phyloP scores from a whole-genome alignment of 2,329 filamentous ascomycete genomes.

The Curvularia lunata region DNA sequence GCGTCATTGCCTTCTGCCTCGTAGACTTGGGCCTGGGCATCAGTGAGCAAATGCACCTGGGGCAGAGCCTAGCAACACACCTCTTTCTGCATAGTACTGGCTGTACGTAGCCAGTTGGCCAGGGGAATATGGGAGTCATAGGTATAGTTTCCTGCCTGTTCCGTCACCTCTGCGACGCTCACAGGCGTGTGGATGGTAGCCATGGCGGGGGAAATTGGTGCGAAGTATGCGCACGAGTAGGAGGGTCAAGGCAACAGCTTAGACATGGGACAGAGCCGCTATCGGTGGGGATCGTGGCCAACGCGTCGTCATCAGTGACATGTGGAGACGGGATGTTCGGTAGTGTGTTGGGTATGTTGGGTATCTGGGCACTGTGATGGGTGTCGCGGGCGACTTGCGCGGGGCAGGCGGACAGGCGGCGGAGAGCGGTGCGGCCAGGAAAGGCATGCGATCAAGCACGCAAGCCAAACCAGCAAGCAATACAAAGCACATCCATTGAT shows the following conservation, averaged over 20 bases:
- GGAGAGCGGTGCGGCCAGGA: neutral
- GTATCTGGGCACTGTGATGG: slow-evolving; percentile 33
- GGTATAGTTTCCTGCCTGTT: slow-evolving; percentile 77
- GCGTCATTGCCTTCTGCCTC: slow-evolving; percentile 83
- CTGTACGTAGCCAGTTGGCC: slow-evolving; percentile 81
- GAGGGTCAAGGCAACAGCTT: slow-evolving; percentile 12
- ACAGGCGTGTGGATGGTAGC: slow-evolving; percentile 59
- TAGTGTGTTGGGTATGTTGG: slow-evolving; percentile 25
- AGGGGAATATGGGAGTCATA: slow-evolving; percentile 80
- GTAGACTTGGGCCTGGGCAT: slow-evolving; percentile 77
- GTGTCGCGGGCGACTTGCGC: slow-evolving; percentile 28
- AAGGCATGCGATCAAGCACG: neutral
- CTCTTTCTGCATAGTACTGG: slow-evolving; percentile 80
- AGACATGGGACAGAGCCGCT: slow-evolving; percentile 19
- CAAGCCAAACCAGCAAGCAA: slow-evolving; percentile 9
- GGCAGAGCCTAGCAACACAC: slow-evolving; percentile 56
- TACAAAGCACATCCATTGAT: neutral
- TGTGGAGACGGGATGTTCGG: slow-evolving; percentile 15
- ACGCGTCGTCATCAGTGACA: slow-evolving; percentile 41
- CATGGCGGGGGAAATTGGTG: slow-evolving; percentile 26
- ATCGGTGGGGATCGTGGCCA: slow-evolving; percentile 28
- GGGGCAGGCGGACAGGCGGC: slow-evolving; percentile 26
- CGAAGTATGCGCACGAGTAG: neutral
- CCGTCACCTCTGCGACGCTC: slow-evolving; percentile 77
- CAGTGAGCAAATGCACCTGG: slow-evolving; percentile 22